Base-by-base conservation (phyloP, 192 early-diverging fungal genomes). In the Coemansia sp. region DNA sequence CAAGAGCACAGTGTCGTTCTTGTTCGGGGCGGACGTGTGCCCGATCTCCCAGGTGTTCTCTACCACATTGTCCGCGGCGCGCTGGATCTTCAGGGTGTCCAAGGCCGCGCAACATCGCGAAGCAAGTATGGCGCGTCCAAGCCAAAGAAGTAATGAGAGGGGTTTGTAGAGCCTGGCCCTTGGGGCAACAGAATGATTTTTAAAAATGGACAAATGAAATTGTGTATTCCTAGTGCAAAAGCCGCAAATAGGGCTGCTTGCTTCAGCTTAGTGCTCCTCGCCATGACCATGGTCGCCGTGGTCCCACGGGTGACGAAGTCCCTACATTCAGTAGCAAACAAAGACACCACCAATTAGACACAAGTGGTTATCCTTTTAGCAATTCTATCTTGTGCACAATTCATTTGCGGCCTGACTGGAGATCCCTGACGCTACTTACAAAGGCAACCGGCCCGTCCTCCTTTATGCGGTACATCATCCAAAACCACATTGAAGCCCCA, bases 1-100 rank as follows among this genome's bases (percentile, higher is more conserved):
- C 95, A 96, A 84, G 96, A 99, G 74, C 95, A 99, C 80, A 93
- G 92, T 34, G 94, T 96, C 26, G 96, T 99, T 18, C 77, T 99
- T 39, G 93, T 99, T 10, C 85, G 94, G 37, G 96, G 96, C 23
- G 96, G 96, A 41, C 89, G 95, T 86, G 93, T 96, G 2, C 89
- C 92, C 18, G 96, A 97, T 91, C 88, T 95, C 65, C 95, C 95
- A n/a, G 95, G 96, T 88, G 94, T 99, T 5, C 85, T 91, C 59
- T 97, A 99, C 77, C 94, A 96, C 74, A 79, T 97, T 72, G 87
- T 96, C 18, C 87, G 96, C 33, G 96, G 95, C 35, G 91, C 93
- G 36, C 80, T 95, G 58, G 96, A 99, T 88, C 88, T 95, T 47
- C 93, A 95, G 70, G 96, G 96, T 38, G 96, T 99, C 18, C 89